Base-by-base conservation (phyloP, 2,329 filamentous ascomycete species). In the Alternaria angustiovoidea region DNA sequence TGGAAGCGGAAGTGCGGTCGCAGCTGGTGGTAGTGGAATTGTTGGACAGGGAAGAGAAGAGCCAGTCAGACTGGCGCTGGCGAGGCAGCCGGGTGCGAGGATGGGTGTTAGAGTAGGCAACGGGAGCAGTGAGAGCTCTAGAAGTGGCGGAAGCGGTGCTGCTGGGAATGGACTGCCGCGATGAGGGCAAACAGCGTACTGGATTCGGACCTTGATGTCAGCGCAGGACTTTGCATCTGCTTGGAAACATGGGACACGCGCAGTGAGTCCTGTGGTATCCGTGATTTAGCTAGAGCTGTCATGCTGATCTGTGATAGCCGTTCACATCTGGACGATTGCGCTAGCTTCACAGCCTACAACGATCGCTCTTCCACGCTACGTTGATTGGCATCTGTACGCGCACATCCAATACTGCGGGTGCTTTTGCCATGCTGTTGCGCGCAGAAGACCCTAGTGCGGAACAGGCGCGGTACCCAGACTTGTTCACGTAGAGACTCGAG, bases 121-220 rank as follows among this genome's bases (percentile, higher is more conserved):
- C 49, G 63, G 57, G 9, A 59, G 28, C 14, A 26, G 30, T 20
- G 63, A 62, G 34, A 58, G 59, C 9, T 46, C 54, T 36, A 59
- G 54, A 11, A 67, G 63, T 20, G 67, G 66, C 1, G 57, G 38
- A 3, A 44, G 30, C 32, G 46, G 30, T 49, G 46, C 46, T 24
- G 67, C 66, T 22, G 75, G 75, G 3, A 77, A 75, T 54, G 75
- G 75, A n/a, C 62, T 78, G 12, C 75, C 75, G 4, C 67, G 75
- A 52, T 78, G 72, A 77, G 38, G 39, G 5, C 8, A 44, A 5
- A 2, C 14, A 14, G 6, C 6, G 39, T 16, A 22, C 46, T n/a
- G 0, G 6, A 24, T 4, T 2, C 8, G 1, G 2, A 6, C 14
- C 0, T 24, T 18, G 20, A 5, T 9, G n/a, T 12, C 9, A 14